Conservation (phyloP, 2,329 filamentous ascomycete genomes). For the Verticillium klebahnii region DNA sequence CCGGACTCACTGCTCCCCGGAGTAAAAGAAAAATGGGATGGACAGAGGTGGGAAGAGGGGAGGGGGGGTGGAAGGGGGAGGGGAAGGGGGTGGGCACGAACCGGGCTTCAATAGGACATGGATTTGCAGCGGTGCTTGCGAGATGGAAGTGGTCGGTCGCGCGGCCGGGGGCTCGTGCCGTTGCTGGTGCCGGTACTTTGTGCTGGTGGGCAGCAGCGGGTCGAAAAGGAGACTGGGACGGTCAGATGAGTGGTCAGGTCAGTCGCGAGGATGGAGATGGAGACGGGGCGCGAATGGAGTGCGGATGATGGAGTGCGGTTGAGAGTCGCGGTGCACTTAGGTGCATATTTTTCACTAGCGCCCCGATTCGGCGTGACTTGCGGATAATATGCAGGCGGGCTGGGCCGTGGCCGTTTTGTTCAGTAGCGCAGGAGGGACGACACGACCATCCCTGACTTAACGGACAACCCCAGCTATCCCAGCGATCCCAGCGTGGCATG, state of each 20-base stretch:
- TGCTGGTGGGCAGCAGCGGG: no score
- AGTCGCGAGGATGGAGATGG: not conserved
- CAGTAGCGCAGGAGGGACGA: not conserved
- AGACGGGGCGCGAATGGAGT: not conserved
- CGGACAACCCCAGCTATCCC: not conserved
- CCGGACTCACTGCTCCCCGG: not conserved
- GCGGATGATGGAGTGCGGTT: not conserved
- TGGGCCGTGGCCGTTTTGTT: not conserved
- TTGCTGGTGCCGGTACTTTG: no score
- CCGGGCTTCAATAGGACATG: not conserved
- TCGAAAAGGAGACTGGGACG: no score
- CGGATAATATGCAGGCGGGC: not conserved
- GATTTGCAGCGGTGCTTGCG: not conserved
- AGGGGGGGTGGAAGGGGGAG: not conserved
- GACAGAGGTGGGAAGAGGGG: not conserved
- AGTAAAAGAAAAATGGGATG: constrained; percentile 5
- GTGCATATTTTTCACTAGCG: not conserved
- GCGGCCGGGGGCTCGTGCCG: no score
- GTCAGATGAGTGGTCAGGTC: not conserved
- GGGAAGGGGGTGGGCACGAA: not conserved
- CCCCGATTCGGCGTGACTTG: not conserved
- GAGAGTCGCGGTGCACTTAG: not conserved
- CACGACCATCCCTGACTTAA: not conserved
- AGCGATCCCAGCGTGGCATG: not conserved
- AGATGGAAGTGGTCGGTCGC: not conserved